Evolutionary conservation across 2,329 filamentous ascomycete species (phyloP), one percentile per base, ranked within the genome.

Genomic region (Madurella mycetomatis): DNA sequence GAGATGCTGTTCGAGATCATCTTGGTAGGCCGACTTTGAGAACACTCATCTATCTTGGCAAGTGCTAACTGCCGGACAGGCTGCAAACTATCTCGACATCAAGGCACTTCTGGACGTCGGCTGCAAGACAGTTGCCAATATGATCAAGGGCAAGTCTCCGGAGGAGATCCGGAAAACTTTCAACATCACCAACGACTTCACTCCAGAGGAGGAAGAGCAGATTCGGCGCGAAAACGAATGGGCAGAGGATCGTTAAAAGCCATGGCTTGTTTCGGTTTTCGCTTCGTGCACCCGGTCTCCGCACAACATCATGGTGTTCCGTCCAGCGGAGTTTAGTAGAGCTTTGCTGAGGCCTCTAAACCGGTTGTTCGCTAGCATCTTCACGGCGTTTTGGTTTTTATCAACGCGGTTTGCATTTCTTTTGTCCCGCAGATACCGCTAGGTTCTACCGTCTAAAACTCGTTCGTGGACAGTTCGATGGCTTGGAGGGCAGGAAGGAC

Each of bases 1-100:
- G 94, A 99, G 76, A 97, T 99, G 94, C 83, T 99, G 1, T 99
- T 99, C 64, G 94, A 99, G 78, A 97, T 99, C 68, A 99, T 99
- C 65, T 81, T 99, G 25, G 90, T 94, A 81, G 55, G 86, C 79
- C 11, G 12, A 25, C 17, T 9, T 25, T 41, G n/a, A 32, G 40
- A 39, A 16, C 13, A 40, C 16, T 37, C n/a, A 7, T 7, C 16
- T 16, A n/a, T 41, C 40, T 41, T 41, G 7, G 49, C 51, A 37
- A 5, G 11, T 37, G 34, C 34, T 37, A 37, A 37, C 13, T 11
- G 11, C 13, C 11, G 34, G 34, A 13, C 62, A 94, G 89, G 94
- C 94, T 3, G 90, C 92, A 66, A 99, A 99, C 80, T 99, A 97
- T 73, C 87, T 99, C 56, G 94, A 99, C 64, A 99, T 99, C 79